These are phyloP conservation scores for Plantago ovata DNA, from an alignment of 257 asterid species.

Conservation along the genomic window DNA sequence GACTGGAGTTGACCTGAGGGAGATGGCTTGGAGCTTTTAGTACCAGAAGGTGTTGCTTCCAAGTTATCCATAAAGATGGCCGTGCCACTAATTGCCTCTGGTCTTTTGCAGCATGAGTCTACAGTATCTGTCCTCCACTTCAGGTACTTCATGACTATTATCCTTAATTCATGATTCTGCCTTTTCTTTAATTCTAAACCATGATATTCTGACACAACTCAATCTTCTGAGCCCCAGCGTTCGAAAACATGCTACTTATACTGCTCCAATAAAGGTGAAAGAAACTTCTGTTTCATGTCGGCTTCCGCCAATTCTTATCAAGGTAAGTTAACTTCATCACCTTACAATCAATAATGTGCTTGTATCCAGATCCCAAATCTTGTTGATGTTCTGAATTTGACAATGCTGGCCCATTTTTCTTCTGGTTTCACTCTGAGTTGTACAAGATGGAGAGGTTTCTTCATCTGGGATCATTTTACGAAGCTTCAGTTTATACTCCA, in stretches of 20 bases:
- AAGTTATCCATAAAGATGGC: constrained; percentile 43
- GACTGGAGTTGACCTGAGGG: constrained; percentile 76
- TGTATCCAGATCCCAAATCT: constrained; percentile 1
- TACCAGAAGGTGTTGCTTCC: constrained; percentile 52
- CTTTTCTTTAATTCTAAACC: constrained; percentile 2
- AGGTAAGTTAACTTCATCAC: constrained; percentile 39
- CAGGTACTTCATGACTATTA: constrained; percentile 46
- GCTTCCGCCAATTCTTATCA: constrained; percentile 82
- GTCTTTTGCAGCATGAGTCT: constrained; percentile 88
- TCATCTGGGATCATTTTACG: constrained; percentile 77
- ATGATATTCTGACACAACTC: constrained; percentile 11
- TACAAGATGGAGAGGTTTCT: constrained; percentile 99
- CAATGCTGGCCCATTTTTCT: constrained; percentile 77
- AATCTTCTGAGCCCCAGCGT: constrained; percentile 43
- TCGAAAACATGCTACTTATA: constrained; percentile 71
- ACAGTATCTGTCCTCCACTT: constrained; percentile 91
- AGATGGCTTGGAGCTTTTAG: constrained; percentile 40
- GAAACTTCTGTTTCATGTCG: constrained; percentile 86
- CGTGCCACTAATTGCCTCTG: constrained; percentile 65
- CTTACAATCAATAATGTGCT: neutral
- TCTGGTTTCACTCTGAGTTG: constrained; percentile 70
- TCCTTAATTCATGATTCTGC: constrained; percentile 7
- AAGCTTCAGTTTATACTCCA: constrained; percentile 89
- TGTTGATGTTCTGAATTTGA: constrained; percentile 17
- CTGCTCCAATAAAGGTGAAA: constrained; percentile 87